Conservation (phyloP, 2,329 filamentous ascomycete genomes). For the Ophiostoma perfectum region DNA sequence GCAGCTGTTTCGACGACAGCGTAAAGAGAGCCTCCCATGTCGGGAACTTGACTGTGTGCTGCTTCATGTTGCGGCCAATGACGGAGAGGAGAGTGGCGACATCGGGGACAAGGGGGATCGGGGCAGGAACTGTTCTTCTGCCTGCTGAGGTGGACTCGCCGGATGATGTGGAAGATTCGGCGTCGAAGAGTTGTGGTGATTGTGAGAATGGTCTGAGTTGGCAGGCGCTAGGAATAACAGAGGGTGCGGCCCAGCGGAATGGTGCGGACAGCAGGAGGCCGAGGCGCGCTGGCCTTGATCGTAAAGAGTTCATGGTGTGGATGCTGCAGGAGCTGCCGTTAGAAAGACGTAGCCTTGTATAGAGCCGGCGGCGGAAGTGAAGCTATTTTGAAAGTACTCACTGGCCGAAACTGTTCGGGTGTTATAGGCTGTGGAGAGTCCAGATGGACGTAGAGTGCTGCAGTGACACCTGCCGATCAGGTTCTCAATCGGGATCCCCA, state of each 20-base stretch:
- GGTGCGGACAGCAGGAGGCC: constrained; percentile 29
- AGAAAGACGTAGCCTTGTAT: too few species aligned
- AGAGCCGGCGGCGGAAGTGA: not conserved
- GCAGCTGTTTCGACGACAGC: constrained; percentile 69
- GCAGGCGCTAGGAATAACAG: not conserved
- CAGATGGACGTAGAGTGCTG: not conserved
- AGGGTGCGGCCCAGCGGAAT: constrained; percentile 17
- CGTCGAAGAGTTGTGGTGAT: not conserved
- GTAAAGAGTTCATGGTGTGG: constrained; percentile 31
- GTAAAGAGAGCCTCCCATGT: constrained; percentile 89
- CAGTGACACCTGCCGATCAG: not conserved
- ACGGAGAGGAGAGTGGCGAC: constrained; percentile 79
- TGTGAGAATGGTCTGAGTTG: constrained; percentile 11
- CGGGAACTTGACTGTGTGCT: constrained; percentile 79
- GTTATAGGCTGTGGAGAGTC: not conserved
- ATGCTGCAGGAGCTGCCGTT: not conserved
- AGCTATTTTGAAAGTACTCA: constrained; percentile 1
- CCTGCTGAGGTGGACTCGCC: not conserved
- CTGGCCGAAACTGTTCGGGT: not conserved
- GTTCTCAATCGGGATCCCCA: not conserved
- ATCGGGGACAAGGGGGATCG: constrained; percentile 82
- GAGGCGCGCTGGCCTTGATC: constrained; percentile 29
- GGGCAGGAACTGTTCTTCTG: constrained; percentile 47
- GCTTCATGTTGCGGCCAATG: constrained; percentile 80
- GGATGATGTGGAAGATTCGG: not conserved